These are phyloP conservation scores for Russula earlei DNA, from an alignment of 768 basidiomycete genomes.

Conservation along the genomic window DNA sequence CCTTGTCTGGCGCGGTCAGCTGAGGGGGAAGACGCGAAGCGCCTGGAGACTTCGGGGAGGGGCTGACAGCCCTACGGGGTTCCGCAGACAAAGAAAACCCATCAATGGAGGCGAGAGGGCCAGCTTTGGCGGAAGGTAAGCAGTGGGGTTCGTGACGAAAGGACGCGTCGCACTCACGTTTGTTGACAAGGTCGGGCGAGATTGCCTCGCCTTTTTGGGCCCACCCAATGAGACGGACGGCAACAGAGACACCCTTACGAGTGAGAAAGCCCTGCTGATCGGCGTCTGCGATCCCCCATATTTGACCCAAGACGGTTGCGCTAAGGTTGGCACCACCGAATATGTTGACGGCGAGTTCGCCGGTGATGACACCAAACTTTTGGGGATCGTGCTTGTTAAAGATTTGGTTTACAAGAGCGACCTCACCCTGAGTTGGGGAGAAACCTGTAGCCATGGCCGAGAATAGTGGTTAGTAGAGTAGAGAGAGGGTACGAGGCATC, in stretches of 20 bases:
- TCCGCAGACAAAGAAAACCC: constrained; percentile 46
- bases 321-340: constrained; percentile 78
- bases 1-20: constrained; percentile 68
- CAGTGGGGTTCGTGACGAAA: constrained; percentile 10
- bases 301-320: constrained; percentile 74
- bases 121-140: constrained; percentile 43
- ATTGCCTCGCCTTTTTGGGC: constrained; percentile 79
- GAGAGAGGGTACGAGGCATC: not conserved
- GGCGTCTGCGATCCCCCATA: constrained; percentile 89
- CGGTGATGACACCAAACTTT: constrained; percentile 76
- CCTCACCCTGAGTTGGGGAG: constrained; percentile 38
- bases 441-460: constrained; percentile 34
- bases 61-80: constrained; percentile 42
- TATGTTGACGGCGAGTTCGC: constrained; percentile 82
- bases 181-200: constrained; percentile 49
- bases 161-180: constrained; percentile 45
- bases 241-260: constrained; percentile 77
- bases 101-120: constrained; percentile 73
- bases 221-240: constrained; percentile 86
- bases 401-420: constrained; percentile 61
- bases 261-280: constrained; percentile 91
- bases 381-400: constrained; percentile 66
- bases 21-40: constrained; percentile 43
- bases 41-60: constrained; percentile 49
- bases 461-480: not conserved